Percentiles rank a stretch among this genome's conserved stretches.
Conservation (phyloP, 2,329 filamentous ascomycete species). For the Calcarisporium arbuscula region DNA sequence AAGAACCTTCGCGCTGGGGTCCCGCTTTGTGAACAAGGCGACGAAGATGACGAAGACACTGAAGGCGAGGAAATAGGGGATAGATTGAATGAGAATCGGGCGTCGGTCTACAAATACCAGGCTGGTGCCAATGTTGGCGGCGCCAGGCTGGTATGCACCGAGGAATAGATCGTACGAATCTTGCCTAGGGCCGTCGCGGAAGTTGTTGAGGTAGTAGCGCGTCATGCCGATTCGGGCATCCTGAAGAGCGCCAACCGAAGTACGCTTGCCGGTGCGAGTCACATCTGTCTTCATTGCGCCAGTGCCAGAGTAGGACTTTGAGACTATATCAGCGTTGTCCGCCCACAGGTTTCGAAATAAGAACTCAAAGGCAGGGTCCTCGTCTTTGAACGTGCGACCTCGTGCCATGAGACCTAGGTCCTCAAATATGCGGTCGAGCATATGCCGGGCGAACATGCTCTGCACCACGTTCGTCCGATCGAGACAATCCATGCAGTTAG, state of each 20-base stretch:
- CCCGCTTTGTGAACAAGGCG: conserved; percentile 62
- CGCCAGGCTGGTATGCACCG: conserved; percentile 72
- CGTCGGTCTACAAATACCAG: conserved; percentile 78
- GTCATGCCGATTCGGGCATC: conserved; percentile 85
- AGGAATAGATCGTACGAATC: conserved; percentile 95
- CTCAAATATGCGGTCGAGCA: conserved; percentile 79
- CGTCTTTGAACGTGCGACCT: conserved; percentile 68
- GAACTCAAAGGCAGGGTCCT: conserved; percentile 76
- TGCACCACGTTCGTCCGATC: conserved; percentile 98
- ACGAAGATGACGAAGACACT: conserved; percentile 79
- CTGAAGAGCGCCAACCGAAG: conserved; percentile 75
- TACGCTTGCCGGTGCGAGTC: conserved; percentile 86
- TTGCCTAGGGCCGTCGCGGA: conserved; percentile 85
- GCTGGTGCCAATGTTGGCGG: conserved; percentile 62
- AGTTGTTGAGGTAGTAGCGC: conserved; percentile 90
- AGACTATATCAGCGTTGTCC: conserved; percentile 95
- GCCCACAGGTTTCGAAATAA: conserved; percentile 98
- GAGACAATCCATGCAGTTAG: conserved; percentile 99
- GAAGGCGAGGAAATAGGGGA: conserved; percentile 84
- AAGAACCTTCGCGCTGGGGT: conserved; percentile 70
- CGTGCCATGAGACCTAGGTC: conserved; percentile 73
- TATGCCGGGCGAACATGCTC: conserved; percentile 89
- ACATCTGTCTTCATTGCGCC: conserved; percentile 98
- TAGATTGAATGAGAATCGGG: conserved; percentile 82
- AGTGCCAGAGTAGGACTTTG: conserved; percentile 87